phyloP scores from a whole-genome alignment of 352 stramenopile species.

The Blastocystis sp. region DNA sequence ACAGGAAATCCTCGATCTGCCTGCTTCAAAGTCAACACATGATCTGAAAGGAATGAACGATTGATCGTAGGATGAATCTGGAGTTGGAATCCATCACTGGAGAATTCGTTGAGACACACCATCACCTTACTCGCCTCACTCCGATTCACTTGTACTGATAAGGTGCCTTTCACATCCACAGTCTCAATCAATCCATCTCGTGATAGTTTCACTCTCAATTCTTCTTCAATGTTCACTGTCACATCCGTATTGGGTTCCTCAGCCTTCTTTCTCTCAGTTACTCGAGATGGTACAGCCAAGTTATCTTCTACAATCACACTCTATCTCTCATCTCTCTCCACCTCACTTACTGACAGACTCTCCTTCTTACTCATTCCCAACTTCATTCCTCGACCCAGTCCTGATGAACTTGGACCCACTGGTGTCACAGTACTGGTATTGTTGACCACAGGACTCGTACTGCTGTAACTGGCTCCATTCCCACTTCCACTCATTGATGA shows the following conservation, averaged over 20 bases:
- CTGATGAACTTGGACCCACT: no score
- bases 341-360: background rate
- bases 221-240: conserved; percentile 24
- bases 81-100: background rate
- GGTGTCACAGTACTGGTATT: no score
- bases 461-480: background rate
- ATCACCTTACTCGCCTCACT: background rate
- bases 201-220: conserved; percentile 38
- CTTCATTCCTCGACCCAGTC: conserved; percentile 32
- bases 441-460: background rate
- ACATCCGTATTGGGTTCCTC: background rate
- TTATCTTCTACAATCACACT: conserved; percentile 13
- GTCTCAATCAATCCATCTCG: conserved; percentile 45
- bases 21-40: conserved; percentile 37
- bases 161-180: conserved; percentile 46
- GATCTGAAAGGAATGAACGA: conserved; percentile 23
- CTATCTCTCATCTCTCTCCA: background rate
- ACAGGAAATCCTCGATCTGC: conserved; percentile 38
- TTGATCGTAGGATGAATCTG: conserved; percentile 36
- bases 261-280: background rate
- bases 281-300: background rate
- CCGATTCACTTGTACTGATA: conserved; percentile 6
- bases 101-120: background rate
- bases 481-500: background rate
- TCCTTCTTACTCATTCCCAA: conserved; percentile 9